A percentile compares a stretch with the other conserved stretches of the same genome.
Conservation (phyloP, 805 yeast species). For the Candida odintsovae region DNA sequence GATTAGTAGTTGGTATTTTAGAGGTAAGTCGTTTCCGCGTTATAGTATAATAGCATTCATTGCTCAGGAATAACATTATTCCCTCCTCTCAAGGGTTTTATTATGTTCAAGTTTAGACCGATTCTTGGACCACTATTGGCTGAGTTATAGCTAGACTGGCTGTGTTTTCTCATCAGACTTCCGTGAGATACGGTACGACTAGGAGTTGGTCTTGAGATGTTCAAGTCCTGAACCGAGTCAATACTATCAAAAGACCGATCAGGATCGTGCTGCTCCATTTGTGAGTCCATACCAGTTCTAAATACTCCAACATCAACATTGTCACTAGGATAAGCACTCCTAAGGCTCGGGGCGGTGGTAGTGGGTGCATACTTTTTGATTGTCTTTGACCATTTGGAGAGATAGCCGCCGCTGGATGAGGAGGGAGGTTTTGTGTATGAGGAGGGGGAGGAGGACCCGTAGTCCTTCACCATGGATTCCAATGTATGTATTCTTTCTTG, state of each 20-base stretch:
- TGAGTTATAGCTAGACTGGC: background rate
- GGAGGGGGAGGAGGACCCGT: conserved; percentile 27
- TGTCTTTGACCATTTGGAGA: background rate
- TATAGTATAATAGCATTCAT: background rate
- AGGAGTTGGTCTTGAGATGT: background rate
- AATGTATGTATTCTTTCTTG: conserved; percentile 50
- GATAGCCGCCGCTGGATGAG: background rate
- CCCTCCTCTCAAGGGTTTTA: conserved; percentile 53
- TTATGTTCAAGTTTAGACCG: conserved; percentile 53
- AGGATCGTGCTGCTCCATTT: background rate
- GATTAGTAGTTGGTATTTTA: background rate
- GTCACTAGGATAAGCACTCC: background rate
- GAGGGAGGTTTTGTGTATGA: background rate
- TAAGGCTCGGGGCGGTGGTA: background rate
- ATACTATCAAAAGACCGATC: background rate
- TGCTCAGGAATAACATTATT: conserved; percentile 2
- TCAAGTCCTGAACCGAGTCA: background rate
- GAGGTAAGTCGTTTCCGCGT: background rate
- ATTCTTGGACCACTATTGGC: conserved; percentile 20
- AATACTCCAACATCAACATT: background rate
- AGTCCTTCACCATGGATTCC: conserved; percentile 43
- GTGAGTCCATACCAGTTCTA: background rate
- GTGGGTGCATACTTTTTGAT: background rate
- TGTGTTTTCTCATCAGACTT: background rate
- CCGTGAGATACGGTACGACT: background rate